Evolutionary conservation across 257 asterid species (phyloP).

Genomic region (Solanum raphanifolium): DNA sequence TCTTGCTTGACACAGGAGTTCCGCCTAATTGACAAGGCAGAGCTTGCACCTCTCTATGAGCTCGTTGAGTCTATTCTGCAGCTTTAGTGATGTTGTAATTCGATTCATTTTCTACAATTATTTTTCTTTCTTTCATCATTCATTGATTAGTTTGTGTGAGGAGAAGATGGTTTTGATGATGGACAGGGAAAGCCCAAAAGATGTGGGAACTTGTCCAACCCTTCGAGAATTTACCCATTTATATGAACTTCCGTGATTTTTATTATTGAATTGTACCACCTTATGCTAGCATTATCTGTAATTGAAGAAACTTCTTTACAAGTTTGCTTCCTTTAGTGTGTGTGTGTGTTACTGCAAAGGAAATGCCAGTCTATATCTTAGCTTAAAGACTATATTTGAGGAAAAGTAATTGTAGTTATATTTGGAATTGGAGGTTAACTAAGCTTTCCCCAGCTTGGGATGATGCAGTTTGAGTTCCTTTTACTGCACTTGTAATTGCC

Average conservation of each 20-base stretch:
- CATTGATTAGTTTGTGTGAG: not conserved
- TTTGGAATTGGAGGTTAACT: not conserved
- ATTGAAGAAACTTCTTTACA: not conserved
- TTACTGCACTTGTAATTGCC: not conserved
- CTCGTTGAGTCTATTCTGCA: slow-evolving; percentile 52
- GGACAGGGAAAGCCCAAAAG: not conserved
- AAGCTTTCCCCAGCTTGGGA: not conserved
- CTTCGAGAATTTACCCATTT: not conserved
- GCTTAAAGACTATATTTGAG: not conserved
- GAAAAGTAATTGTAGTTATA: not conserved
- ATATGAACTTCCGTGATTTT: not conserved
- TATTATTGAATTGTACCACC: not conserved
- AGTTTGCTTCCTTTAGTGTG: not conserved
- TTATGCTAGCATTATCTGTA: not conserved
- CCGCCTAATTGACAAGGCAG: slow-evolving; percentile 73
- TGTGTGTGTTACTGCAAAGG: not conserved
- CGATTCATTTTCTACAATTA: not conserved
- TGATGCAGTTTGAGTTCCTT: not conserved
- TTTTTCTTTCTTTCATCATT: not conserved
- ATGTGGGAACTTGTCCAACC: not conserved
- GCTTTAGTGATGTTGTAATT: not conserved
- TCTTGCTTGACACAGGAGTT: slow-evolving; percentile 51
- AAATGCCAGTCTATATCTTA: not conserved
- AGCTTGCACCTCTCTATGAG: slow-evolving; percentile 81
- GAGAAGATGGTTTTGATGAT: not conserved